Conservation (phyloP, 1,139 yeast species). For the Sugiyamaella xylanicola region DNA sequence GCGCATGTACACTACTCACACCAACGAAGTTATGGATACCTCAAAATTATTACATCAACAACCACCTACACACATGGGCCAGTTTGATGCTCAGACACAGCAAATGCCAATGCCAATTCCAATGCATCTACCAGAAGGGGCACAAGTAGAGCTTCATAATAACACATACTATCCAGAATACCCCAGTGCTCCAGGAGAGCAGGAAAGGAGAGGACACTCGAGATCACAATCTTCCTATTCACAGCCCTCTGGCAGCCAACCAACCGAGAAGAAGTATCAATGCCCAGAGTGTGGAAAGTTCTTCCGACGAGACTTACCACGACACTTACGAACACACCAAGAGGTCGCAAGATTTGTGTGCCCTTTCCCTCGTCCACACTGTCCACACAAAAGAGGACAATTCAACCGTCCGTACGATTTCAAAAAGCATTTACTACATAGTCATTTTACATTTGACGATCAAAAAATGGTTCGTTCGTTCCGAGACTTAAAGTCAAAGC, state of each 20-base stretch:
- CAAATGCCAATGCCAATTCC: conserved; percentile 3
- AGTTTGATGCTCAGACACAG: neutral
- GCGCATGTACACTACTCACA: conserved; percentile 3
- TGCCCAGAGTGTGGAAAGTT: conserved; percentile 61
- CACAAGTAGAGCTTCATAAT: neutral
- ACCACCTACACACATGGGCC: conserved; percentile 1
- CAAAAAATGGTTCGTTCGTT: conserved; percentile 47
- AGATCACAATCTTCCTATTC: conserved; percentile 10
- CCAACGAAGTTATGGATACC: neutral
- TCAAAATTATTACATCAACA: neutral
- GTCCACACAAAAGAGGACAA: conserved; percentile 63
- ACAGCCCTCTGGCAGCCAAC: conserved; percentile 7
- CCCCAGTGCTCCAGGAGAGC: conserved; percentile 1
- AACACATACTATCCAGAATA: conserved; percentile 1
- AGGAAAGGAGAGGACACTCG: conserved; percentile 12
- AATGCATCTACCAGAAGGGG: neutral
- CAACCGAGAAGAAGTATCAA: conserved; percentile 35
- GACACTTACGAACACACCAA: conserved; percentile 69
- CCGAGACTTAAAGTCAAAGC: conserved; percentile 58
- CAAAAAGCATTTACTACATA: conserved; percentile 65
- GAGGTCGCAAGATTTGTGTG: conserved; percentile 59
- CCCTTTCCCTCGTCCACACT: conserved; percentile 56
- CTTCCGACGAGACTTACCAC: conserved; percentile 62
- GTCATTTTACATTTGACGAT: conserved; percentile 59
- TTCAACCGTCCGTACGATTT: conserved; percentile 72